These are phyloP conservation scores for Pseudoscleropodium purum DNA, from an alignment of 225 moss, liverwort and hornwort genomes.

Conservation along the genomic window DNA sequence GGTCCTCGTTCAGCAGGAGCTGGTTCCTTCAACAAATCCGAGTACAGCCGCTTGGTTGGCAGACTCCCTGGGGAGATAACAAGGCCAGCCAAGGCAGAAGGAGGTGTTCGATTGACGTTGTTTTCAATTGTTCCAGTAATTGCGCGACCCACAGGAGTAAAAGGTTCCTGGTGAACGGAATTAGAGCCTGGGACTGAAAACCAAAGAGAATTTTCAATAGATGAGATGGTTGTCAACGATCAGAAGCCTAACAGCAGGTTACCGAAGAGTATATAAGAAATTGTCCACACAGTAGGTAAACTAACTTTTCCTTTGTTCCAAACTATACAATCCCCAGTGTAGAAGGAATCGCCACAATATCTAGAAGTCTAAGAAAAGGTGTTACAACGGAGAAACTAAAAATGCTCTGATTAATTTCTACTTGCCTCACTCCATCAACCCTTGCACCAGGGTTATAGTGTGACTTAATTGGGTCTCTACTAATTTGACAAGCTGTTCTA, in stretches of 20 bases:
- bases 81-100: conserved; percentile 28
- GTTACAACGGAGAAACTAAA: too few species aligned
- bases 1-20: conserved; percentile 23
- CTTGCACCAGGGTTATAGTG: too few species aligned
- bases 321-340: too few species aligned
- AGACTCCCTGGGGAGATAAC: conserved; percentile 49
- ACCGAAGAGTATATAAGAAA: too few species aligned
- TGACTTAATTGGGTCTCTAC: not conserved
- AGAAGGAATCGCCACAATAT: too few species aligned
- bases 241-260: not conserved
- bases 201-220: not conserved
- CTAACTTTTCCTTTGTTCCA: too few species aligned
- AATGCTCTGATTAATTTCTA: too few species aligned
- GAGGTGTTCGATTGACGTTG: conserved; percentile 30
- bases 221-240: not conserved
- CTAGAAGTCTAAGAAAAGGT: too few species aligned
- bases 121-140: conserved; percentile 20
- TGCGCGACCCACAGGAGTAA: conserved; percentile 24
- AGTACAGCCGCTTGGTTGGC: conserved; percentile 64
- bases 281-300: too few species aligned
- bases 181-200: conserved; percentile 4
- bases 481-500: not conserved
- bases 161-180: conserved; percentile 19
- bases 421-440: too few species aligned
- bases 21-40: conserved; percentile 61